A percentile compares a stretch with the other conserved stretches of the same genome.
Conservation (phyloP, 768 basidiomycete genomes). For the Nidularia pulvinata region DNA sequence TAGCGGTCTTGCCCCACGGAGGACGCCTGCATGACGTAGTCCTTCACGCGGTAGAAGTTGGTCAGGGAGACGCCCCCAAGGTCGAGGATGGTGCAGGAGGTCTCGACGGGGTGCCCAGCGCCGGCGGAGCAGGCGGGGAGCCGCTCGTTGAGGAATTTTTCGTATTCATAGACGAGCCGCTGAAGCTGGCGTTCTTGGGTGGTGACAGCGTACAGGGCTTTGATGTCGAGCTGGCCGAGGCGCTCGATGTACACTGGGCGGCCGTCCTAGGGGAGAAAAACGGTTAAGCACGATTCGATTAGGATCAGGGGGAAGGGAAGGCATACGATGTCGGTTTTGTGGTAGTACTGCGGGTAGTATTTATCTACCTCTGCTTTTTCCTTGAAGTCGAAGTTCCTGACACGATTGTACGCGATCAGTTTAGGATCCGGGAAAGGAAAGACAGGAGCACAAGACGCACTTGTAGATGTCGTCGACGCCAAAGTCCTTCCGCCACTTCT, state of each 20-base stretch:
- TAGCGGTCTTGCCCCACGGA: constrained; percentile 80
- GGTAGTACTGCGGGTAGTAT: background rate
- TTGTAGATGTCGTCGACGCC: background rate
- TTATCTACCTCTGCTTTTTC: background rate
- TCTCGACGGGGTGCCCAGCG: constrained; percentile 47
- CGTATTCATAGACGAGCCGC: constrained; percentile 51
- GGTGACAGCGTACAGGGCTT: constrained; percentile 53
- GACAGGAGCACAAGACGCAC: background rate
- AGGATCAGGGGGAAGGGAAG: too few species aligned
- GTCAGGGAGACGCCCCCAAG: constrained; percentile 51
- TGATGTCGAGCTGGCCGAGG: constrained; percentile 59
- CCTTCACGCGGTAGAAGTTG: constrained; percentile 79
- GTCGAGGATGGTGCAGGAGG: constrained; percentile 66
- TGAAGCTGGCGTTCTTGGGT: constrained; percentile 62
- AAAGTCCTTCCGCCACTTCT: background rate
- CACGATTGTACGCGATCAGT: background rate
- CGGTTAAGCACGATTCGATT: too few species aligned
- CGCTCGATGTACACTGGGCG: constrained; percentile 71
- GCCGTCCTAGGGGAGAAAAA: too few species aligned
- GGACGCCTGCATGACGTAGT: constrained; percentile 58
- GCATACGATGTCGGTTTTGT: background rate
- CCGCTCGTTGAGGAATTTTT: constrained; percentile 58
- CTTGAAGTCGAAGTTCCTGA: background rate
- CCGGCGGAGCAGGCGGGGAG: constrained; percentile 63
- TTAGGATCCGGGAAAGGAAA: background rate